Conservation (phyloP, 106 monocot species). For the Allium fistulosum region DNA sequence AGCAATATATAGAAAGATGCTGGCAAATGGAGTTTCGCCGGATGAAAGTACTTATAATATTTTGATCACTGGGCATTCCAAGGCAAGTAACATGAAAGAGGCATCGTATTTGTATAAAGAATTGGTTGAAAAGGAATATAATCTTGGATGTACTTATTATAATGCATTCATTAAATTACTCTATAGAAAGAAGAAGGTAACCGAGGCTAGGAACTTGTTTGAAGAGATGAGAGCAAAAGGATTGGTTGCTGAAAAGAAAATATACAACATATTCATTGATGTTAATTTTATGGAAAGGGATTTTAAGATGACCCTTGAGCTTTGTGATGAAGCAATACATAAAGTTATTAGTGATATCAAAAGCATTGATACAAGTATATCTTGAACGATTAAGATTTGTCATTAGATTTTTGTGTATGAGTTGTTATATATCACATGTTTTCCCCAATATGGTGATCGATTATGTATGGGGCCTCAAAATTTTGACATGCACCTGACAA, state of each 20-base stretch:
- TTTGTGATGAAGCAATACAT: constrained; percentile 77
- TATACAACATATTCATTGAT: constrained; percentile 69
- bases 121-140: constrained; percentile 70
- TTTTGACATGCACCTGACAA: no score
- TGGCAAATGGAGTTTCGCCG: constrained; percentile 38
- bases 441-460: no score
- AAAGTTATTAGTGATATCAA: constrained; percentile 20
- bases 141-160: constrained; percentile 43
- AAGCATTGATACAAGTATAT: constrained; percentile 2
- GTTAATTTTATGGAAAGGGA: constrained; percentile 45
- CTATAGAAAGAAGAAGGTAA: constrained; percentile 55
- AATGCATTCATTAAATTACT: constrained; percentile 60
- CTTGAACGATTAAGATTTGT: no score
- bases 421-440: no score
- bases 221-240: constrained; percentile 65
- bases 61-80: constrained; percentile 83
- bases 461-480: no score
- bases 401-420: no score
- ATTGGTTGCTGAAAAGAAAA: constrained; percentile 41
- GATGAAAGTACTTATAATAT: constrained; percentile 94
- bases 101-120: constrained; percentile 72
- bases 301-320: constrained; percentile 56
- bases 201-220: constrained; percentile 69
- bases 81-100: constrained; percentile 90
- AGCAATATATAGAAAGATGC: constrained; percentile 68